Evolutionary conservation across 2,329 filamentous ascomycete genomes (phyloP).

Genomic region (Paracoccidioides lutzii): DNA sequence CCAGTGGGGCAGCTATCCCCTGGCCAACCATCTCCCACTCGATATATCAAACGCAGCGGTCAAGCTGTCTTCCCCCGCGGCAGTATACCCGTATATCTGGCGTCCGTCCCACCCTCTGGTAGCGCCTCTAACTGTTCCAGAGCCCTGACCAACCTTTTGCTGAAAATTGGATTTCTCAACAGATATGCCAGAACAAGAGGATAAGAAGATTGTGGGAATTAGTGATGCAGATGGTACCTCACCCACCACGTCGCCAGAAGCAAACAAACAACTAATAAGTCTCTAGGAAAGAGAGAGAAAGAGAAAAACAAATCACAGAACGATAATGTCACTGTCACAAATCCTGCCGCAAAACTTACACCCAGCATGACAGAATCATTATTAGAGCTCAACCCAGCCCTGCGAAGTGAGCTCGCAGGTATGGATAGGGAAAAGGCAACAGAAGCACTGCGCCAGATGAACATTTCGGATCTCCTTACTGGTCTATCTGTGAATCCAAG

Average conservation of each 20-base stretch:
- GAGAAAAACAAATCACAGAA: constrained; percentile 16
- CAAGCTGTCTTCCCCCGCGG: too few relatives aligned
- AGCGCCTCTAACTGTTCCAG: background rate
- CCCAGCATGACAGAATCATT: constrained; percentile 28
- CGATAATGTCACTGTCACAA: constrained; percentile 14
- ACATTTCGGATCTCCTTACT: constrained; percentile 36
- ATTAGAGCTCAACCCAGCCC: constrained; percentile 43
- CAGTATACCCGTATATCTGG: background rate
- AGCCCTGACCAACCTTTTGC: background rate
- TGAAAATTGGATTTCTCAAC: background rate
- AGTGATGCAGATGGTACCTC: background rate
- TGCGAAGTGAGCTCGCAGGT: constrained; percentile 60
- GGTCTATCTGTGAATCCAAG: constrained; percentile 60
- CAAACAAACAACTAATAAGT: background rate
- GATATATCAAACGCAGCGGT: too few relatives aligned
- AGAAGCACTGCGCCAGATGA: constrained; percentile 38
- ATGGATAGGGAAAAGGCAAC: constrained; percentile 49
- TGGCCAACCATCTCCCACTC: too few relatives aligned
- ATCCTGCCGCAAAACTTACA: constrained; percentile 22
- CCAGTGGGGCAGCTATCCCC: too few relatives aligned
- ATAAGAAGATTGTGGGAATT: background rate
- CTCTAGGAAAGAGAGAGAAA: constrained; percentile 11
- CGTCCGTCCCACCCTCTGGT: background rate
- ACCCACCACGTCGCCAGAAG: background rate
- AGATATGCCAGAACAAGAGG: background rate